phyloP scores from a whole-genome alignment of 2,329 filamentous ascomycete genomes.

The Paradendryphiella salina region DNA sequence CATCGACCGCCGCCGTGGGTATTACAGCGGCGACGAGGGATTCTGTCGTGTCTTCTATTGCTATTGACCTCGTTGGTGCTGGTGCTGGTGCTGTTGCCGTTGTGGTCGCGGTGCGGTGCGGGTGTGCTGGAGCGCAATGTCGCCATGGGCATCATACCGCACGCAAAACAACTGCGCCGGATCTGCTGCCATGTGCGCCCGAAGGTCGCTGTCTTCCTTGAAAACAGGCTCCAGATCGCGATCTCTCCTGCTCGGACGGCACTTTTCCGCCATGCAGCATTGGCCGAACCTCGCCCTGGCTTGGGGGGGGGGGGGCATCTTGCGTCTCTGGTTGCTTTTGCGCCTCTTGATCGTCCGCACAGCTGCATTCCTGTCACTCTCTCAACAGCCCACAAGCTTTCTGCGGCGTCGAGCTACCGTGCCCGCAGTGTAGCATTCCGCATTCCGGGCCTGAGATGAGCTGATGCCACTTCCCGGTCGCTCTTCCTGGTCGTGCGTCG shows the following conservation, averaged over 20 bases:
- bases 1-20: background rate
- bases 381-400: conserved; percentile 6
- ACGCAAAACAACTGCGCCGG: conserved; percentile 3
- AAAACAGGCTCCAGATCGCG: conserved; percentile 14
- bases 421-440: background rate
- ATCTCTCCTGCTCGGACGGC: conserved; percentile 17
- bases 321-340: conserved; percentile 6
- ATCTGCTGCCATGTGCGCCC: conserved; percentile 16
- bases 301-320: no score
- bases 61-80: background rate
- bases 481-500: conserved; percentile 7
- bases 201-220: conserved; percentile 6
- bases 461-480: conserved; percentile 8
- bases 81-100: background rate
- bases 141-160: background rate
- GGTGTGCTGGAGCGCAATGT: background rate
- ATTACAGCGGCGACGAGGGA: background rate
- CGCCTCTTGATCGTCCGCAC: background rate
- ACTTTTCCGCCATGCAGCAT: conserved; percentile 15
- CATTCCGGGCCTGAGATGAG: background rate
- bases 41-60: background rate
- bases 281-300: conserved; percentile 6
- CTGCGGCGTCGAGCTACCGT: background rate
- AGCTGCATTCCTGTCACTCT: background rate
- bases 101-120: background rate